A percentile compares a stretch with the other conserved stretches of the same genome.
Evolutionary conservation across 306 rosid genomes (phyloP).

Genomic region (Citrullus colocynthis): DNA sequence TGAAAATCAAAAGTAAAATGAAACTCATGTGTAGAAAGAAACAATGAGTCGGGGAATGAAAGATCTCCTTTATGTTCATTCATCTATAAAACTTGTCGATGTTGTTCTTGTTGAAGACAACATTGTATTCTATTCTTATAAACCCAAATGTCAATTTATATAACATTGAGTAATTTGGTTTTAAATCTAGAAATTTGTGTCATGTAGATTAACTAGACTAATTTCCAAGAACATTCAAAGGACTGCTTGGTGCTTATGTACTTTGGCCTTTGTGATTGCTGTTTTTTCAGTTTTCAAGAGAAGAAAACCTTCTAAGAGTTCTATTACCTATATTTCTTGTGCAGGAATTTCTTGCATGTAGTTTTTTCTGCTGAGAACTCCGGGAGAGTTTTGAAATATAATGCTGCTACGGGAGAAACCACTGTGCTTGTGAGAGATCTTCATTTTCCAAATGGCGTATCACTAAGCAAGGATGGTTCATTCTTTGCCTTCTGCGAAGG

Average conservation of each 20-base stretch:
- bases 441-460: constrained; percentile 81
- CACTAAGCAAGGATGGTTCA: constrained; percentile 85
- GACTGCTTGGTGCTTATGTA: background rate
- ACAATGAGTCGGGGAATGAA: background rate
- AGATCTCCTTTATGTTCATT: background rate
- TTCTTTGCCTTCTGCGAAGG: constrained; percentile 74
- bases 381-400: constrained; percentile 78
- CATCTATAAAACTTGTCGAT: background rate
- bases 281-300: background rate
- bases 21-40: background rate
- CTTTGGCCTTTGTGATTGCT: background rate
- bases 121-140: background rate
- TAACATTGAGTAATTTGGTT: background rate
- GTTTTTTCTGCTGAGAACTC: constrained; percentile 56
- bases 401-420: constrained; percentile 58
- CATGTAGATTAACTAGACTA: background rate
- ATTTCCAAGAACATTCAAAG: background rate
- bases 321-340: background rate
- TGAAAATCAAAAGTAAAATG: background rate
- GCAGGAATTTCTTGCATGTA: constrained; percentile 76
- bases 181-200: no score
- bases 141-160: no score
- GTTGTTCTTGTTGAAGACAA: background rate
- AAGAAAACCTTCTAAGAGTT: background rate
- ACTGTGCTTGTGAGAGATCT: constrained; percentile 60